Base-by-base conservation (phyloP, 345 rosid genomes). In the Mangifera indica region DNA sequence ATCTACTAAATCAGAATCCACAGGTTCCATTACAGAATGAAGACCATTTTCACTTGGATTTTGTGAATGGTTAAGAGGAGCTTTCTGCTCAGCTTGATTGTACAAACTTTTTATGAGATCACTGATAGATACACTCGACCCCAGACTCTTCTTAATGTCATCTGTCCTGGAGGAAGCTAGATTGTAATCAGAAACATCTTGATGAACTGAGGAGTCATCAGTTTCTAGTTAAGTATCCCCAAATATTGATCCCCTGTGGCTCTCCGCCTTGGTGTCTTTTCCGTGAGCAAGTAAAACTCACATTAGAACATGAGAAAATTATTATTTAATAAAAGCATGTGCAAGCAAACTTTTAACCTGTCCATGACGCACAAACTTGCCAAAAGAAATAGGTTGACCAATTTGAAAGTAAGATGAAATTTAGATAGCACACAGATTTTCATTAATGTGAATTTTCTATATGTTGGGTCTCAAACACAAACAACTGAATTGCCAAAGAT, bases 31-130 rank as follows among this genome's bases (percentile, higher is more conserved):
- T 7, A 84, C 29, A 74, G 84, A 78, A 75, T 65, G 80, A 54
- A 77, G 37, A 44, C 65, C 80, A 68, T 80, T 78, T 57, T 69
- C 86, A 72, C 68, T 54, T 57, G 76, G 77, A 71, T 46, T 79
- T 61, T 77, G 79, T 17, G 72, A 67, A 66, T 69, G 71, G 75
- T 76, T 76, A 42, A 70, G n/a, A n/a, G n/a, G n/a, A n/a, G n/a
- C 70, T 58, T 64, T 83, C 70, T 73, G 85, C 71, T 81, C 84
- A 69, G 87, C 76, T 83, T 90, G 90, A 84, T 80, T 74, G 77
- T 92, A 94, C 74, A 90, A 83, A 81, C 80, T 92, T 65, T 97
- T 86, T 67, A 94, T n/a, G n/a, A n/a, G n/a, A n/a, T n/a, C n/a
- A n/a, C n/a, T n/a, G n/a, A n/a, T n/a, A n/a, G n/a, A n/a, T 62